These are phyloP conservation scores for Calophaca sinica DNA, from an alignment of 306 rosid species.

Conservation along the genomic window DNA sequence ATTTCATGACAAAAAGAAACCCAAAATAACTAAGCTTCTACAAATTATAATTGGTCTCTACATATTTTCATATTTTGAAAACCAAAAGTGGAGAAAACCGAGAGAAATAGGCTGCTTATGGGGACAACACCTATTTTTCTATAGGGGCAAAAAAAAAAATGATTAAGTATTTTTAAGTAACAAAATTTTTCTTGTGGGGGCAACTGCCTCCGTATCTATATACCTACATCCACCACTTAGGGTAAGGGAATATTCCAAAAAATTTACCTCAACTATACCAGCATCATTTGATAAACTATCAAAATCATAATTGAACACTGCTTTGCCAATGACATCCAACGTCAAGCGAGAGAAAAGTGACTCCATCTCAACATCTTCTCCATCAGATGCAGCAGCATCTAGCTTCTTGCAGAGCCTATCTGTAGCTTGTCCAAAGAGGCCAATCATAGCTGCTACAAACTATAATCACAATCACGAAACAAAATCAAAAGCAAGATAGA, in stretches of 20 bases:
- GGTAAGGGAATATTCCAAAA: constrained; percentile 43
- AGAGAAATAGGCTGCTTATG: neutral
- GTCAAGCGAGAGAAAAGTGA: constrained; percentile 97
- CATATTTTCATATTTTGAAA: neutral
- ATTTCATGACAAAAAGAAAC: neutral
- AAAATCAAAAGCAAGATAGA: constrained; percentile 42
- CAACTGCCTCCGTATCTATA: neutral
- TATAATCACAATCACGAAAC: constrained; percentile 50
- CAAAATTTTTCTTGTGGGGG: neutral
- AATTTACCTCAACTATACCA: constrained; percentile 88
- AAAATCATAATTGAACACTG: constrained; percentile 95
- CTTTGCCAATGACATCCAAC: constrained; percentile 91
- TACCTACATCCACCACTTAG: neutral
- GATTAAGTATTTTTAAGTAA: neutral
- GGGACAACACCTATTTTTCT: neutral
- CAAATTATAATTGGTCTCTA: neutral
- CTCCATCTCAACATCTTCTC: constrained; percentile 97
- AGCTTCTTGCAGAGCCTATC: constrained; percentile 94
- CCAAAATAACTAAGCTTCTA: neutral
- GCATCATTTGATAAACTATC: constrained; percentile 89
- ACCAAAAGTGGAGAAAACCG: neutral
- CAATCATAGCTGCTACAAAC: constrained; percentile 94
- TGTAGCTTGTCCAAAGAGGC: constrained; percentile 94
- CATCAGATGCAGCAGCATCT: constrained; percentile 82
- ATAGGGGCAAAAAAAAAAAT: neutral